phyloP scores from a whole-genome alignment of 176 grass and related monocot genomes.

The Carex scoparia region DNA sequence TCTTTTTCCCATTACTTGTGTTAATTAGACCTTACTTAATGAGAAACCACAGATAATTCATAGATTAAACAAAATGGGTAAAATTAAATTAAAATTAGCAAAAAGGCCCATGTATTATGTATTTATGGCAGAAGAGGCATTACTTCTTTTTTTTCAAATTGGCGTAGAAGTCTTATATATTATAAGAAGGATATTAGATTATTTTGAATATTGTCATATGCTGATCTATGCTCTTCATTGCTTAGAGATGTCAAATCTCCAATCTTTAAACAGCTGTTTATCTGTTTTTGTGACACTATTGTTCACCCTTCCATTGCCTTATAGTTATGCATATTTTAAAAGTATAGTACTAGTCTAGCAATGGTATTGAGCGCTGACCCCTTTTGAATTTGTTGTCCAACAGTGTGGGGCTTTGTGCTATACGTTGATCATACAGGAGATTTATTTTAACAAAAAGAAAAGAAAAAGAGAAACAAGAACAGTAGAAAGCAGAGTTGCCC shows the following conservation, averaged over 20 bases:
- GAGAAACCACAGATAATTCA: not conserved
- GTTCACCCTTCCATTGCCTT: not conserved
- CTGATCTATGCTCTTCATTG: not conserved
- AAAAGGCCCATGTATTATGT: not conserved
- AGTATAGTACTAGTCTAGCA: not conserved
- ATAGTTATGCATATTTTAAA: not conserved
- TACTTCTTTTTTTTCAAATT: not conserved
- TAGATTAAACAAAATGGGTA: not conserved
- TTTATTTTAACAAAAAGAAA: slow-evolving; percentile 22
- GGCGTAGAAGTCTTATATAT: too few relatives aligned
- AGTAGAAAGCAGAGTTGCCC: slow-evolving; percentile 7
- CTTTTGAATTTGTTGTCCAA: not conserved
- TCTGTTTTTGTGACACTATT: not conserved
- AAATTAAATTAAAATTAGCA: not conserved
- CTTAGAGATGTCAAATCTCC: not conserved
- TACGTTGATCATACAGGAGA: not conserved
- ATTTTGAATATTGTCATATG: not conserved
- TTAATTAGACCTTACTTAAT: not conserved
- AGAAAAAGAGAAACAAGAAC: not conserved
- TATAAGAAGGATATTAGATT: not conserved
- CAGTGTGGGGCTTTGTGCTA: not conserved
- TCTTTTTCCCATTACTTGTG: not conserved
- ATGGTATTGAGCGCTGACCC: not conserved
- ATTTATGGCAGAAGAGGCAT: not conserved
- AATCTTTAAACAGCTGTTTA: not conserved